Evolutionary conservation across 768 basidiomycete species (phyloP).

Genomic region (Leccinellum rugosiceps): DNA sequence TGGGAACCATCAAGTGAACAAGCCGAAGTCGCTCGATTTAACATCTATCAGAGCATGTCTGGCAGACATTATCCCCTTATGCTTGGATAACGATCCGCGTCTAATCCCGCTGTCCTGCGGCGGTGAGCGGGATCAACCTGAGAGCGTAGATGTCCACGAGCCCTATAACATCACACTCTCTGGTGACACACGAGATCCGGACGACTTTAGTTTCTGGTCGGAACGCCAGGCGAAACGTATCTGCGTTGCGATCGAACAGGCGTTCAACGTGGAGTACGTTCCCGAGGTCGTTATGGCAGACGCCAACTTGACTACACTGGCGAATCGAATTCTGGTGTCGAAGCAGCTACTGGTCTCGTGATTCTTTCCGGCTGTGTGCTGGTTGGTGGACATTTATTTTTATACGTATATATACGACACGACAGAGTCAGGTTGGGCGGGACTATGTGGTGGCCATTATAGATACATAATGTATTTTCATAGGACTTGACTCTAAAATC

Average conservation of each 20-base stretch:
- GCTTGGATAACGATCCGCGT: conserved; percentile 82
- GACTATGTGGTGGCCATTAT: no score
- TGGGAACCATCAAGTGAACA: conserved; percentile 52
- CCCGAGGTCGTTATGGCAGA: conserved; percentile 91
- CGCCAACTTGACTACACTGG: conserved; percentile 84
- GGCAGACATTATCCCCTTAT: conserved; percentile 76
- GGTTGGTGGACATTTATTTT: background rate
- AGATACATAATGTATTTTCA: no score
- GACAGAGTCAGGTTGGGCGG: background rate
- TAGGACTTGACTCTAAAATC: no score
- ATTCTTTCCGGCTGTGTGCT: conserved; percentile 2
- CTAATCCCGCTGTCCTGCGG: conserved; percentile 73
- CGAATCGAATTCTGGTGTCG: conserved; percentile 79
- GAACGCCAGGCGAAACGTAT: conserved; percentile 89
- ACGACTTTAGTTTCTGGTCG: conserved; percentile 95
- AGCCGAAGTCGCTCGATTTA: conserved; percentile 62
- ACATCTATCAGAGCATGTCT: conserved; percentile 62
- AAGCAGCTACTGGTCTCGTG: conserved; percentile 49
- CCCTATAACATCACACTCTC: background rate
- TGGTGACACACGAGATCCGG: conserved; percentile 60
- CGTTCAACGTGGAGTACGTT: conserved; percentile 86
- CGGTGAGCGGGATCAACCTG: conserved; percentile 24
- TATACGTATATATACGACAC: background rate
- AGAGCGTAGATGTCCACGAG: conserved; percentile 7
- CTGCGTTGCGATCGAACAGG: conserved; percentile 69